These are phyloP conservation scores for Paramecium bursaria DNA, from an alignment of 73 alveolate species.

Conservation along the genomic window DNA sequence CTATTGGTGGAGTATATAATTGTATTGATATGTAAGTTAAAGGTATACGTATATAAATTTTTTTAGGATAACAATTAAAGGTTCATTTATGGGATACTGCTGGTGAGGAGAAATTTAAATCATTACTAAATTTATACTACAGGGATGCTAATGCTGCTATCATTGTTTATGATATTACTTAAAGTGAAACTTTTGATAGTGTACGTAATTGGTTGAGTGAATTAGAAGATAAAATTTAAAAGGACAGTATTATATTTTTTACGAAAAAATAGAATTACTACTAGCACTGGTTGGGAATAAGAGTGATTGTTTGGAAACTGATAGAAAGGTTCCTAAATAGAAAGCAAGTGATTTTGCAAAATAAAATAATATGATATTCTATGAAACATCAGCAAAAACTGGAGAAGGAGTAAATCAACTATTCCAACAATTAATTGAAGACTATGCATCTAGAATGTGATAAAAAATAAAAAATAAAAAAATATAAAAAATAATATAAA, in stretches of 20 bases:
- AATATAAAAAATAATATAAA: too few species aligned
- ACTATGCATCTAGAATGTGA: conserved; percentile 13
- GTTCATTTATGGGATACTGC: conserved; percentile 77
- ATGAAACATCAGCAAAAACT: conserved; percentile 74
- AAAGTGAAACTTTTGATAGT: conserved; percentile 71
- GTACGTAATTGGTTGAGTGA: conserved; percentile 69
- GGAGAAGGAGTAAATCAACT: conserved; percentile 76
- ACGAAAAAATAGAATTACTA: conserved; percentile 31
- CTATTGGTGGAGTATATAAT: conserved; percentile 65
- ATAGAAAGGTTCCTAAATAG: conserved; percentile 61
- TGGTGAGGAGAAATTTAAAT: conserved; percentile 74
- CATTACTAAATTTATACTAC: conserved; percentile 72
- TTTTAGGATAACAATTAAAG: conserved; percentile 58
- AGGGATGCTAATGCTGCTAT: conserved; percentile 82
- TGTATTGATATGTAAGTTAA: conserved; percentile 55
- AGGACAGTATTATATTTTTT: conserved; percentile 14
- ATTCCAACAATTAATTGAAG: conserved; percentile 62
- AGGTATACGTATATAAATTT: conserved; percentile 3
- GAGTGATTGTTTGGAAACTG: conserved; percentile 63
- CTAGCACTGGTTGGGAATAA: conserved; percentile 75
- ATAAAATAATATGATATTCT: conserved; percentile 41
- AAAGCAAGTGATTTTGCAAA: conserved; percentile 74
- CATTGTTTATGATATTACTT: conserved; percentile 75
- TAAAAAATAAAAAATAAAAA: too few species aligned
- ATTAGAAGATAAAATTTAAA: conserved; percentile 66